Base-by-base conservation (phyloP, 495 filamentous ascomycete species). In the Penicillium pulvis region DNA sequence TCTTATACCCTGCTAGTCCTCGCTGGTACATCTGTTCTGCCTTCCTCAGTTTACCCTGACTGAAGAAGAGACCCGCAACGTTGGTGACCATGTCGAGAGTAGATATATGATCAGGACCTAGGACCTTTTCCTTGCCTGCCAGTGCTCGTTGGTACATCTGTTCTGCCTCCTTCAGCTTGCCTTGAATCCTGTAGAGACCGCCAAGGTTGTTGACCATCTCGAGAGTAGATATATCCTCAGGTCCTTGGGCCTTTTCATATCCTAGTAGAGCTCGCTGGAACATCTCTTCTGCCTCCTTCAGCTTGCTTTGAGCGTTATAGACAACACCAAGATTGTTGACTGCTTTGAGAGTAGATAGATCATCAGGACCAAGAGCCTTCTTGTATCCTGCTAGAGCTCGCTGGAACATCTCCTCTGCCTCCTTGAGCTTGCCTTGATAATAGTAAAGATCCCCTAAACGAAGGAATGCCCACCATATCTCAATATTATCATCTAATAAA, bases 11-110 rank as follows among this genome's bases (percentile, higher is more conserved):
- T 60, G 47, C 58, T n/a, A 69, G 57, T 45, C 60, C 69, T 48
- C 68, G 58, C 43, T 55, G 39, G 53, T 70, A 75, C 58, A 73
- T 69, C 56, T 65, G 36, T 59, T 77, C 75, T 52, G 74, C 71
- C 61, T 75, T 64, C 4, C 56, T 51, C 53, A 73, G 56, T 63
- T 74, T 74, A 30, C 71, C 70, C 61, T 74, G 70, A 44, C 66
- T 4, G 1, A 0, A 3, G 55, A 72, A 76, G 57, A 78, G 63
- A 58, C 1, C 7, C 4, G 57, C 68, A 60, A 80, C 59, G 55
- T 77, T 75, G 56, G 72, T 63, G 45, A 74, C 57, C 12, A 50
- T 63, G 14, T 53, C n/a, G 9, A 70, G 58, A 36, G 58, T 60
- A 16, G 33, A 24, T 23, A 35, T 44, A 51, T 56, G 35, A 47